Conservation (phyloP, 73 alveolate genomes). For the Durusdinium trenchii region DNA sequence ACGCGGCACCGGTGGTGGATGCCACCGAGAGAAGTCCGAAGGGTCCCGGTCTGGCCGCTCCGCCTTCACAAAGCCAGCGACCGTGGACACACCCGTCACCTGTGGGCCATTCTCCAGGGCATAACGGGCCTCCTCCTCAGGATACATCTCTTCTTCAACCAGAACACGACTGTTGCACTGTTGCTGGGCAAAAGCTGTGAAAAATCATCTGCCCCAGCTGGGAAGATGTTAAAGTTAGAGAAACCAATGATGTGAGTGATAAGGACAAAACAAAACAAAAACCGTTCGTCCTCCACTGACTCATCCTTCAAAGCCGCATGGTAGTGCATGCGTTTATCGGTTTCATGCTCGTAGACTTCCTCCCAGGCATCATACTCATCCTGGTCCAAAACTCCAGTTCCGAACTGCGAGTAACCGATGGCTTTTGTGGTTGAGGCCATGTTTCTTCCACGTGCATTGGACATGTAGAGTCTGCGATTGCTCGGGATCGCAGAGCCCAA, state of each 20-base stretch:
- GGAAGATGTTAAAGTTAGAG: too few species aligned
- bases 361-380: slow-evolving; percentile 73
- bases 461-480: slow-evolving; percentile 92
- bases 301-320: slow-evolving; percentile 80
- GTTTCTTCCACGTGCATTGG: slow-evolving; percentile 71
- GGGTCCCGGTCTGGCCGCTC: slow-evolving; percentile 74
- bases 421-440: slow-evolving; percentile 48
- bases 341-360: slow-evolving; percentile 82
- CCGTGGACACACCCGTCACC: too few species aligned
- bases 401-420: slow-evolving; percentile 80
- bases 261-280: not conserved
- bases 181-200: not conserved
- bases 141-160: too few species aligned
- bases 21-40: slow-evolving; percentile 62
- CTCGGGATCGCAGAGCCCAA: slow-evolving; percentile 78
- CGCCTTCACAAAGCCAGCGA: slow-evolving; percentile 70
- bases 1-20: slow-evolving; percentile 94
- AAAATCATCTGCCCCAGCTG: too few species aligned
- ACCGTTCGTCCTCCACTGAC: not conserved
- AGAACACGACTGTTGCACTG: too few species aligned
- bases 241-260: too few species aligned
- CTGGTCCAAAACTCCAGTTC: slow-evolving; percentile 87
- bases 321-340: slow-evolving; percentile 57
- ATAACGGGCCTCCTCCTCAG: too few species aligned
- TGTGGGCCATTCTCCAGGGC: too few species aligned